These are phyloP conservation scores for Bisporella sp. DNA, from an alignment of 2,329 filamentous ascomycete genomes.

Conservation along the genomic window DNA sequence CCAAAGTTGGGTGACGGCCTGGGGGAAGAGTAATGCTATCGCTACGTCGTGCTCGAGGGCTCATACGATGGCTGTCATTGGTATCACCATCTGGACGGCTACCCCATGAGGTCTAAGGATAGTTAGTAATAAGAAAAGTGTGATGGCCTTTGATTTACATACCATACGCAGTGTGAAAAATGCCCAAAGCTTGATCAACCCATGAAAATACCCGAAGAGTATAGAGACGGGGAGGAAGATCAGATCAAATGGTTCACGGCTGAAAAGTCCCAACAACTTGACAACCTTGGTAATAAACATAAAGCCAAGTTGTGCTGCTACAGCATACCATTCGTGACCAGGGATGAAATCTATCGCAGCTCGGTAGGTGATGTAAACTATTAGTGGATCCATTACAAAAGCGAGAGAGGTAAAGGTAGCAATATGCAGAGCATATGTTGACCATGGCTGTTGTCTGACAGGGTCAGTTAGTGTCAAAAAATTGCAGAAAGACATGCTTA, in stretches of 20 bases:
- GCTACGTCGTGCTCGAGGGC: conserved; percentile 24
- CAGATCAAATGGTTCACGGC: conserved; percentile 75
- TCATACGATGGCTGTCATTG: conserved; percentile 61
- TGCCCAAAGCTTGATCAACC: conserved; percentile 85
- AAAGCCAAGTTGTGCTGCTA: conserved; percentile 61
- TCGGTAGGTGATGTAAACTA: conserved; percentile 63
- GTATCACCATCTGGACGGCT: conserved; percentile 87
- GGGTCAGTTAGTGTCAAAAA: not conserved
- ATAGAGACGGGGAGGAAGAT: conserved; percentile 78
- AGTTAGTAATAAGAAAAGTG: not conserved
- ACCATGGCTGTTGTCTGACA: conserved; percentile 81
- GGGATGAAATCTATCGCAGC: conserved; percentile 56
- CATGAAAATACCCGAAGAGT: conserved; percentile 87
- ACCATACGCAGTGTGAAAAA: conserved; percentile 78
- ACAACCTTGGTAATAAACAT: conserved; percentile 88
- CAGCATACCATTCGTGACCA: conserved; percentile 44
- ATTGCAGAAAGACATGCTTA: conserved; percentile 46
- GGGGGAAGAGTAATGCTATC: conserved; percentile 37
- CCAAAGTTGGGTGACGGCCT: conserved; percentile 33
- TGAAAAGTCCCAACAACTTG: conserved; percentile 82
- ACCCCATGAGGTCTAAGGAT: conserved; percentile 79
- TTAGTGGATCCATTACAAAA: conserved; percentile 67
- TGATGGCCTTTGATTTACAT: conserved; percentile 31
- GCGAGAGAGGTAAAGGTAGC: conserved; percentile 89
- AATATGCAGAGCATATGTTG: conserved; percentile 84